These are phyloP conservation scores for Phalaenopsis hybrid DNA, from an alignment of 116 monocot genomes.

Conservation along the genomic window DNA sequence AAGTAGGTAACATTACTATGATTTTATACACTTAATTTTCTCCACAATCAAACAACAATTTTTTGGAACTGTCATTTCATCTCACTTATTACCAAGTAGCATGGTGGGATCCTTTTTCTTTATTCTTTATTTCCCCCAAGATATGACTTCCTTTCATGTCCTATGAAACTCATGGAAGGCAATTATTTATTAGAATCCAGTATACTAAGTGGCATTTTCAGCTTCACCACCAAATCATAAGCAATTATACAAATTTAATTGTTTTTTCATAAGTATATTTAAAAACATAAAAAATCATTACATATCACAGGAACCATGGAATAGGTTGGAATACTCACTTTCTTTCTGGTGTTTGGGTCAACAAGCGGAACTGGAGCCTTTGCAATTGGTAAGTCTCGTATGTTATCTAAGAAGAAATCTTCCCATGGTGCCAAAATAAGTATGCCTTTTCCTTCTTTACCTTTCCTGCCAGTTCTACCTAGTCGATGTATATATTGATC, in stretches of 20 bases:
- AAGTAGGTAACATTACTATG: neutral
- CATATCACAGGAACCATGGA: neutral
- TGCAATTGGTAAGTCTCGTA: constrained; percentile 83
- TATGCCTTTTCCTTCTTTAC: constrained; percentile 84
- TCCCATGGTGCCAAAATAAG: constrained; percentile 93
- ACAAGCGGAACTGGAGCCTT: constrained; percentile 42
- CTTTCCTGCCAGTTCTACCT: constrained; percentile 93
- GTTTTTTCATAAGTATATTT: neutral
- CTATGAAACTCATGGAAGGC: too few relatives aligned
- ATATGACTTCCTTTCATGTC: too few relatives aligned
- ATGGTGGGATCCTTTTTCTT: too few relatives aligned
- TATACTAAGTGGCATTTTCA: neutral
- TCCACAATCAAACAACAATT: neutral
- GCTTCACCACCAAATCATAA: neutral
- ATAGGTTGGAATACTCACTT: constrained; percentile 34
- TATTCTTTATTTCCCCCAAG: too few relatives aligned
- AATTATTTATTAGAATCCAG: neutral
- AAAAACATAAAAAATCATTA: neutral
- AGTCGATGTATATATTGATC: constrained; percentile 96
- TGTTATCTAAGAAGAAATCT: constrained; percentile 50
- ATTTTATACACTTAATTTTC: neutral
- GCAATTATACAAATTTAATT: neutral
- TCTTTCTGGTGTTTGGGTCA: constrained; percentile 44
- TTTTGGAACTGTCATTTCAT: too few relatives aligned
- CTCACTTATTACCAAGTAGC: too few relatives aligned